phyloP scores from a whole-genome alignment of 352 stramenopile genomes.

The Globisporangium middletonii region DNA sequence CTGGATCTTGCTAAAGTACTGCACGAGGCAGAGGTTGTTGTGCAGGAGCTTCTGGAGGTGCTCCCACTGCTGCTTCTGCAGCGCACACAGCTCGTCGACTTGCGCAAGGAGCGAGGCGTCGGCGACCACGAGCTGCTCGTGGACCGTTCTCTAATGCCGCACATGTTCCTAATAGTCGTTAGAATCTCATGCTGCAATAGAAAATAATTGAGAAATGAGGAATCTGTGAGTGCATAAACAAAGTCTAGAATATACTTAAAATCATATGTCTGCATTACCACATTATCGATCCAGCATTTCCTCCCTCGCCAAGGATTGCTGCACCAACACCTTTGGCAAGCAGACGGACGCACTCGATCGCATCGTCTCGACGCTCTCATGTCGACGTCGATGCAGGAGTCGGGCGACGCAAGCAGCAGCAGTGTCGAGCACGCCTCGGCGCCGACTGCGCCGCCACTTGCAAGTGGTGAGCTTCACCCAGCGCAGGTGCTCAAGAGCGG shows the following conservation, averaged over 20 bases:
- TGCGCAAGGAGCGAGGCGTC: slow-evolving; percentile 45
- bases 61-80: slow-evolving; percentile 76
- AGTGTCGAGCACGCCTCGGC: background rate
- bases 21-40: slow-evolving; percentile 83
- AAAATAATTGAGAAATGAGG: no score
- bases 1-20: slow-evolving; percentile 61
- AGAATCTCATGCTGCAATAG: no score
- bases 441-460: background rate
- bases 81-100: slow-evolving; percentile 42
- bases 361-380: no score
- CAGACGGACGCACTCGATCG: no score
- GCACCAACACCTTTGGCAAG: background rate
- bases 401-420: background rate
- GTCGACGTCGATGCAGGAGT: background rate
- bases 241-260: no score
- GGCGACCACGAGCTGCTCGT: slow-evolving; percentile 65
- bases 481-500: slow-evolving; percentile 75
- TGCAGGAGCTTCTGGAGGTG: slow-evolving; percentile 76
- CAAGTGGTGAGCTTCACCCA: slow-evolving; percentile 32
- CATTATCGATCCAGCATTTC: no score
- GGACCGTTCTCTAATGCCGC: no score
- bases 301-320: background rate
- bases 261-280: no score
- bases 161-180: no score
- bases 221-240: no score